These are phyloP conservation scores for Cichorium intybus DNA, from an alignment of 140 eudicot species.

Conservation along the genomic window DNA sequence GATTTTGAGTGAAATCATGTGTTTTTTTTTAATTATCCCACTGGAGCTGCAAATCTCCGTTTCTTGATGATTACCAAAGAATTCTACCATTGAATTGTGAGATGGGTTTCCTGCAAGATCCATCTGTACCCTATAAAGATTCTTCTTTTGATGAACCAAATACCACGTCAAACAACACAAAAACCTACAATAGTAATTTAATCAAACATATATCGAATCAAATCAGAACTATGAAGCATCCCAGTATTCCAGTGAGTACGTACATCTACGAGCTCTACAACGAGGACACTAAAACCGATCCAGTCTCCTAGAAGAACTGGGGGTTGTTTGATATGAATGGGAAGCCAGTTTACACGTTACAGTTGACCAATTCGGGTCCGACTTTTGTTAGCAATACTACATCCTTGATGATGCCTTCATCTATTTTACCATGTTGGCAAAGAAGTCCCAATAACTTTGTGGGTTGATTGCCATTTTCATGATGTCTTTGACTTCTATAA, in stretches of 20 bases:
- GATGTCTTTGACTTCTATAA: conserved; percentile 42
- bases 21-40: conserved; percentile 18
- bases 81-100: conserved; percentile 5
- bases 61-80: conserved; percentile 13
- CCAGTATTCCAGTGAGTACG: conserved; percentile 75
- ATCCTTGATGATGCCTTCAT: conserved; percentile 45
- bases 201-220: conserved; percentile 67
- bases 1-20: conserved; percentile 16
- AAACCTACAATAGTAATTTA: conserved; percentile 86
- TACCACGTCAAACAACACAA: conserved; percentile 83
- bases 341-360: conserved; percentile 62
- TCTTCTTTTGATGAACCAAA: conserved; percentile 62
- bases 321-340: conserved; percentile 83
- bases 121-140: conserved; percentile 21
- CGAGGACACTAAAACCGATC: conserved; percentile 67
- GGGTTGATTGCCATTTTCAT: conserved; percentile 13
- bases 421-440: conserved; percentile 24
- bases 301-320: conserved; percentile 83
- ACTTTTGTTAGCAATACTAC: conserved; percentile 75
- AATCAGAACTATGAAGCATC: conserved; percentile 92
- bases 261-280: conserved; percentile 95
- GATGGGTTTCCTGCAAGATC: conserved; percentile 31
- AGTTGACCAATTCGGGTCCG: conserved; percentile 59
- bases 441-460: background rate
- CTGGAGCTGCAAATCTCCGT: conserved; percentile 23